Base-by-base conservation (phyloP, 352 stramenopile genomes). In the Globisporangium uncinulatum region DNA sequence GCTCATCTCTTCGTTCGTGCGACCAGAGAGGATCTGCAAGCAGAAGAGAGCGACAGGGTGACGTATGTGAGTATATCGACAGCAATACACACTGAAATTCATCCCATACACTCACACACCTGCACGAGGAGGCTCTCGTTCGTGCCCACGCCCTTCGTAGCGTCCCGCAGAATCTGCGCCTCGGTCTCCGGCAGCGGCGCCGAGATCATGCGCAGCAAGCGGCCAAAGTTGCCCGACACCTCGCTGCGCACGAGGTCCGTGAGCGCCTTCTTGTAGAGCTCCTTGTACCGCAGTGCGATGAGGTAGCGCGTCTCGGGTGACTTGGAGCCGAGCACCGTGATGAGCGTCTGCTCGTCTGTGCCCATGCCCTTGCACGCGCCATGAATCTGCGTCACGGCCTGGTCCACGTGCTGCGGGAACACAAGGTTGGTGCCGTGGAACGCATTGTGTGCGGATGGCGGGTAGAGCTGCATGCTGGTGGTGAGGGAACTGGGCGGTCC, bases 1-100 rank as follows among this genome's bases (percentile, higher is more conserved):
- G 56, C 65, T 69, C 69, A 93, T 86, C 57, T 93, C 83, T n/a
- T 85, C 77, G 54, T 89, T 89, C 24, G 83, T 81, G 51, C 83
- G 79, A 2, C 80, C 80, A 10, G 73, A 71, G 10, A 93, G 50
- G 54, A 93, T 78, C 68, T 84, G 21, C 10, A 20, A 8, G 34
- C 9, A 37, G n/a, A 14, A 11, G 21, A 54, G 6, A 24, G 37
- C n/a, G 56, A 13, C 44, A 9, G n/a, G 11, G 34, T 34, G 21
- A 48, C 24, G 24, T 29, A 19, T n/a, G 51, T 44, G 9, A 44
- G 14, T 41, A 34, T 54, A 10, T 34, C 13, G 20, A 34, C 8
- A 11, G 10, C 45, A 31, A 51, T n/a, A 31, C 44, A 11, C 17
- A 9, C 20, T 37, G 15, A 5, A 17, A 21, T 29, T 29, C 24